Evolutionary conservation across 148 eudicot genomes (phyloP).

Genomic region (Vaccinium myrtillus): DNA sequence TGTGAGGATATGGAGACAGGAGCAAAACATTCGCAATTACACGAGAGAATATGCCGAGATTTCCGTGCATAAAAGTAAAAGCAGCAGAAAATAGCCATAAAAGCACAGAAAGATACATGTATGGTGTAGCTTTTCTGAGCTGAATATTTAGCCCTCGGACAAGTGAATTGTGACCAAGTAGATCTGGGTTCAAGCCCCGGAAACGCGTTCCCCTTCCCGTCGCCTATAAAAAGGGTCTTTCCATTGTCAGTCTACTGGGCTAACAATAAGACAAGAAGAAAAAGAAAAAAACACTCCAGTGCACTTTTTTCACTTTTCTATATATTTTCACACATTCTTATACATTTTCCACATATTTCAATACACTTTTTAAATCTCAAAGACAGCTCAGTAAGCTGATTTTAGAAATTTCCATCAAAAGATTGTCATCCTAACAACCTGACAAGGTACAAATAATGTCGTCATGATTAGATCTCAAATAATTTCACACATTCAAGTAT

Average conservation of each 20-base stretch:
- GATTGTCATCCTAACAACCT: too few species aligned
- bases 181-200: background rate
- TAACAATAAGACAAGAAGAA: too few species aligned
- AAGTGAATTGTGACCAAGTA: background rate
- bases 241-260: too few species aligned
- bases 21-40: background rate
- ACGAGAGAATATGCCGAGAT: background rate
- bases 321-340: too few species aligned
- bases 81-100: background rate
- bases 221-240: background rate
- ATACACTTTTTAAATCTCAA: too few species aligned
- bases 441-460: too few species aligned
- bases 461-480: too few species aligned
- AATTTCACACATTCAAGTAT: too few species aligned
- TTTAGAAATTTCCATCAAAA: too few species aligned
- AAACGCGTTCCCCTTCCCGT: background rate
- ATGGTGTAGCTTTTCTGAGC: background rate
- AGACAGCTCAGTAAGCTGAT: too few species aligned
- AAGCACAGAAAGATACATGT: background rate
- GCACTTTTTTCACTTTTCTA: too few species aligned
- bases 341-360: too few species aligned
- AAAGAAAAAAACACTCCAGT: background rate
- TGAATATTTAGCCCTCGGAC: background rate
- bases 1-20: background rate
- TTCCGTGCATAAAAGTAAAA: background rate